phyloP scores from a whole-genome alignment of 2,329 filamentous ascomycete genomes.

The Neonectria coccinea region DNA sequence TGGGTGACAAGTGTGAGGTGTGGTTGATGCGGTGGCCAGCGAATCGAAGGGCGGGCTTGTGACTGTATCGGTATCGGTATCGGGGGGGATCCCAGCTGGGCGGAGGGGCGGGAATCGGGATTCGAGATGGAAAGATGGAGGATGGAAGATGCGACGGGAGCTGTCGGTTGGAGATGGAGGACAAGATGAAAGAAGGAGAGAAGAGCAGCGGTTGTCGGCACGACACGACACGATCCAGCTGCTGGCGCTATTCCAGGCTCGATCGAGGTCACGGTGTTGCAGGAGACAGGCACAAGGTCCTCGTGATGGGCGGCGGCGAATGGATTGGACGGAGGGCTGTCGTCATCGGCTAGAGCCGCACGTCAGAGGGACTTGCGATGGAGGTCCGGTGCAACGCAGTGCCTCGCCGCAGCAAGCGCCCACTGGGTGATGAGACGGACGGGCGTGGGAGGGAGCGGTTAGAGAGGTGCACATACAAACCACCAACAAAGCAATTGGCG shows the following conservation, averaged over 20 bases:
- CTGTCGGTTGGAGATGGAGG: not conserved
- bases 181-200: not conserved
- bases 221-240: not conserved
- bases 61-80: conserved; percentile 24
- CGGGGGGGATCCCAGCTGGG: conserved; percentile 9
- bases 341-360: conserved; percentile 48
- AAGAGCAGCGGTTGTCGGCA: not conserved
- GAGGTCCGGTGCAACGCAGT: conserved; percentile 6
- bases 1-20: conserved; percentile 13
- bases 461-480: not conserved
- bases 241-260: conserved; percentile 13
- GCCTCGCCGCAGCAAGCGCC: conserved; percentile 12
- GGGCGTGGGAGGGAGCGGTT: too few relatives aligned
- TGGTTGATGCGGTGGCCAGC: conserved; percentile 19
- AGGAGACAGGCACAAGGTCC: conserved; percentile 35
- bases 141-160: conserved; percentile 4
- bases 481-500: not conserved
- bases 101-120: conserved; percentile 11
- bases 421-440: not conserved
- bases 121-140: conserved; percentile 11
- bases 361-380: conserved; percentile 35
- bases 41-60: conserved; percentile 14
- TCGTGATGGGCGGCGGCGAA: conserved; percentile 44
- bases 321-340: conserved; percentile 40
- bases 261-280: conserved; percentile 36